Evolutionary conservation across 495 filamentous ascomycete genomes (phyloP), one percentile per base, ranked within the genome.

Genomic region (Viridothelium virens): DNA sequence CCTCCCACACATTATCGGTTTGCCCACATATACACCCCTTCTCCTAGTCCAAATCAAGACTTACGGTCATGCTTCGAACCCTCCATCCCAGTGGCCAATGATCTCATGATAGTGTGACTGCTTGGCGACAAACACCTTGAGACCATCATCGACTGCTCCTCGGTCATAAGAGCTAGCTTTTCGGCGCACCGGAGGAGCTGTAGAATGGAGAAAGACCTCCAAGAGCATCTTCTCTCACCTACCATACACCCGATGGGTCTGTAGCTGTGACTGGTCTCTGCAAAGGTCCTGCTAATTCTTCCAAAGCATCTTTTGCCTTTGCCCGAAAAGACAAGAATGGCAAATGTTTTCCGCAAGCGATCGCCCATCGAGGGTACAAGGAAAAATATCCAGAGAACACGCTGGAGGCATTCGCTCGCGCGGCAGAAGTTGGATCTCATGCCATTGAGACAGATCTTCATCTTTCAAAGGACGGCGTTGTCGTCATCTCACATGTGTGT

Each of bases 371-470:
- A 34, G 93, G 93, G 2, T 94, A 87, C 78, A 93, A 89, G 71
- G 85, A 82, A 0, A 80, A 82, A 46, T 89, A 83, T 69, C 91
- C 93, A 0, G 93, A 97, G 77, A 97, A 97, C 75, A 88, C 90
- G 2, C 84, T 96, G 80, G 79, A 77, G 14, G 89, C 90, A 7
- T 94, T 96, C 77, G 76, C 79, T 50, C 86, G 79, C 2, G 93
- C 92, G 3, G 80, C 92, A 0, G 77, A 83, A 16, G 85, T 84
- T 34, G 91, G 91, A 37, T 85, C 87, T 2, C 83, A 96, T 72
- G 92, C 90, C 0, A 78, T 97, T 18, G 93, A 97, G 77, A 91
- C 91, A 9, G 92, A 97, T 74, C 72, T 97, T 18, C 93, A 96
- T 70, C 72, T 96, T 33, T 86, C 90, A 1, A 85, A 83, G 64